Evolutionary conservation across 1,284 basidiomycete species (phyloP).

Genomic region (Microbotryum silenes-acaulis): DNA sequence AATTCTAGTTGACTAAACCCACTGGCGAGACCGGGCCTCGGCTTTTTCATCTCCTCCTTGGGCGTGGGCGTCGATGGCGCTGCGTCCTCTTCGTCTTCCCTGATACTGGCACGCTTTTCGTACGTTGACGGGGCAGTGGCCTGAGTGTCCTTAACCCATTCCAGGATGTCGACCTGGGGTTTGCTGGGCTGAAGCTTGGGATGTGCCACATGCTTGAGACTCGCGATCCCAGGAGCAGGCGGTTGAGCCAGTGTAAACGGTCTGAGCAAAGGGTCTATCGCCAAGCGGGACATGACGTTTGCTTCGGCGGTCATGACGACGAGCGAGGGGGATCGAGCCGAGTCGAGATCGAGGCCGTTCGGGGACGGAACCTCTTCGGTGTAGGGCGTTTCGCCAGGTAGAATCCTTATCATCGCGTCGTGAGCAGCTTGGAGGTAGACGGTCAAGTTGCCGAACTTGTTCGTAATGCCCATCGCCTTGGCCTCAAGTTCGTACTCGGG

Average conservation of each 20-base stretch:
- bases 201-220: no score
- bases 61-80: background rate
- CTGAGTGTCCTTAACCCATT: background rate
- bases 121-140: background rate
- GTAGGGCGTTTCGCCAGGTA: background rate
- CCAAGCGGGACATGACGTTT: background rate
- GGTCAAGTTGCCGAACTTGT: conserved; percentile 20
- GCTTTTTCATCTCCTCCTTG: background rate
- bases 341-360: background rate
- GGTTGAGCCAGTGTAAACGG: conserved; percentile 12
- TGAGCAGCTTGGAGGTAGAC: conserved; percentile 19
- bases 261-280: background rate
- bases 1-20: conserved; percentile 21
- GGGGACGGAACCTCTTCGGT: background rate
- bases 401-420: conserved; percentile 1
- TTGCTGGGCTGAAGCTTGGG: no score
- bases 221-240: background rate
- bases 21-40: background rate
- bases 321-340: conserved; percentile 7
- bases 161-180: background rate
- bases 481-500: conserved; percentile 21
- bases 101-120: background rate
- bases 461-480: conserved; percentile 19
- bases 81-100: background rate
- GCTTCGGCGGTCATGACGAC: conserved; percentile 25